Base-by-base conservation (phyloP, 179 eudicot genomes). In the Beta macrorhiza region DNA sequence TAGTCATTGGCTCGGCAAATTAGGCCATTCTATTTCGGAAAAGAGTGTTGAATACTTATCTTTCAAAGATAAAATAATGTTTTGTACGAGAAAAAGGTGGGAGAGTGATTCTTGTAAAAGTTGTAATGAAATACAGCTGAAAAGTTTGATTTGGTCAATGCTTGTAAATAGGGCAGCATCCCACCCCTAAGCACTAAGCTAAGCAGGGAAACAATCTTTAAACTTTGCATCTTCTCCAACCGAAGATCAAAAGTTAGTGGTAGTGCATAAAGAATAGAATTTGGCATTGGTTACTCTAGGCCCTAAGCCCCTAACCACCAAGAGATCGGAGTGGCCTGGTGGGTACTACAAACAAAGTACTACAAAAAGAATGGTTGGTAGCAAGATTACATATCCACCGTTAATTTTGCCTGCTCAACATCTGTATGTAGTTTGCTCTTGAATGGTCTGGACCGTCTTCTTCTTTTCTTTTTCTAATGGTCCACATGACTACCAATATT, bases 301-400 rank as follows among this genome's bases (percentile, higher is more conserved):
- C 53, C 25, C 25, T 12, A 32, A 32, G 32, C 25, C 25, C 25
- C 25, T 29, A 29, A 32, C 72, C 49, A 14, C 51, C 45, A 17
- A 67, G 15, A 12, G 3, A 17, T 2, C 1, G 22, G 0, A 37
- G 42, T 37, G 42, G 42, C 42, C 42, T 37, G 2, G 42, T 37
- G 42, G 42, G 42, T 37, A 37, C 42, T 37, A 37, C 42, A 37
- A 37, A 2, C 7, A 42, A 5, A 32, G 49, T n/a, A 78, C 22
- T 42, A 79, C 2, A 25, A 74, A 80, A 80, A 80, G 83, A 74
- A 80, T 74, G 83, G 83, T 51, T 7, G 29, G 32, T 64, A 68
- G 59, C 32, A 17, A 67, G 71, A 67, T 49, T 67, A 32, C 42
- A 75, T 79, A 42, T 65, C 29, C 16, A 61, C 85, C 85, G 63